Percentiles rank a stretch among this genome's conserved stretches.
These are phyloP conservation scores for Mycena albidolilacea DNA, from an alignment of 768 basidiomycete species.

Conservation along the genomic window DNA sequence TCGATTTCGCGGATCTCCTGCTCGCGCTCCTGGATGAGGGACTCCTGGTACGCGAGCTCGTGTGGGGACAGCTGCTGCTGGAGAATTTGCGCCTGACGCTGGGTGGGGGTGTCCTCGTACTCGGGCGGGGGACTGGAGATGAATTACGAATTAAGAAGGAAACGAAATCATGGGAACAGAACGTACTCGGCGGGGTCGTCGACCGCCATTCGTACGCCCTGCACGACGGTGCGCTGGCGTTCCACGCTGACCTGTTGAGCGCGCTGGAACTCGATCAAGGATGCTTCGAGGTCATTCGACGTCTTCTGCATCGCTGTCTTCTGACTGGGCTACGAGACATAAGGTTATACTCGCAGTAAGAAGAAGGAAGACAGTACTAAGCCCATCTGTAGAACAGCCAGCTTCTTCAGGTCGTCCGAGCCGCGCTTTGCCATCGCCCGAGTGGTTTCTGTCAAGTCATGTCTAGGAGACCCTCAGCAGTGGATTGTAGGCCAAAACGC, in stretches of 20 bases:
- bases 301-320: constrained; percentile 92
- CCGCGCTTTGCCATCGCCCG: constrained; percentile 96
- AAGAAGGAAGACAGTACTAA: constrained; percentile 60
- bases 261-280: constrained; percentile 91
- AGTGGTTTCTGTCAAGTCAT: constrained; percentile 95
- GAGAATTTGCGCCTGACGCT: constrained; percentile 78
- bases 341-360: neutral
- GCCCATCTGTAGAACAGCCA: constrained; percentile 76
- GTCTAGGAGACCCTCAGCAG: constrained; percentile 60
- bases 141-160: neutral
- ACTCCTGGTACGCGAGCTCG: constrained; percentile 96
- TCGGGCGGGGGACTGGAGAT: constrained; percentile 45
- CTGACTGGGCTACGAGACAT: constrained; percentile 71
- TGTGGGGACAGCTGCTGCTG: constrained; percentile 85
- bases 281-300: constrained; percentile 91
- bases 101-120: constrained; percentile 64
- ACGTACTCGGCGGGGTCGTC: constrained; percentile 69
- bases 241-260: constrained; percentile 93
- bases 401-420: constrained; percentile 92
- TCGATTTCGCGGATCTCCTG: constrained; percentile 97
- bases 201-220: constrained; percentile 86
- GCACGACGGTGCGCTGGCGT: constrained; percentile 89
- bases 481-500: neutral
- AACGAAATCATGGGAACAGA: neutral
- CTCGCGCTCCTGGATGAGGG: constrained; percentile 95